Base-by-base conservation (phyloP, 2,329 filamentous ascomycete genomes). In the Pseudodiploospora longispora region DNA sequence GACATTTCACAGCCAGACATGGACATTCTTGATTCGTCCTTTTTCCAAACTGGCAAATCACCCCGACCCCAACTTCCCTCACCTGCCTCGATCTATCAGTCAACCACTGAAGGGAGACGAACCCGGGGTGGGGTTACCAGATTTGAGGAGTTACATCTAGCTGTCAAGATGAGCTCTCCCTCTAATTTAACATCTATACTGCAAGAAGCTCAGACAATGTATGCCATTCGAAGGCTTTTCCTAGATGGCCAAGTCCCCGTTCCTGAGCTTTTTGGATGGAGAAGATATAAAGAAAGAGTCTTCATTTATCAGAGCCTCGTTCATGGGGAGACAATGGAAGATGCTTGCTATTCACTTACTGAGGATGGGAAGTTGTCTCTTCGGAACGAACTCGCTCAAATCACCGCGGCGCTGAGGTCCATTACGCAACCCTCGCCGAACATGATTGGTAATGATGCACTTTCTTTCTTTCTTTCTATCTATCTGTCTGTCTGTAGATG, bases 231-330 rank as follows among this genome's bases (percentile, higher is more conserved):
- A 30, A 27, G 44, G 42, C 28, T 38, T 2, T 52, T 52, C 8
- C 45, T 40, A 1, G n/a, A 52, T 4, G 31, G 29, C 5, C 44
- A 49, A 8, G 35, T 54, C 12, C 48, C 47, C 10, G 44, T 54
- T 1, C 53, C 53, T 1, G 50, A 54, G 28, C 66, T 81, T 67
- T 54, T 55, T 34, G 50, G 48, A 3, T 55, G 49, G 53, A 51
- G 52, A 55, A 43, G n/a, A 36, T 10, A 45, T 6, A 34, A 29
- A 40, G 34, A 47, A 31, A 34, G 32, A 34, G 9, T 34, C 7
- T 55, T 55, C 36, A 49, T 57, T 28, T 53, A 52, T 7, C 56
- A 54, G 50, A 51, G 50, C 34, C 49, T 54, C 5, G 37, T 56
- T 30, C 42, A 10, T 1, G 53, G 52, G 3, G 4, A 43, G 30